Percentiles rank a stretch among this genome's conserved stretches.
These are phyloP conservation scores for Aspergillus funiculosus DNA, from an alignment of 495 filamentous ascomycete genomes.

Conservation along the genomic window DNA sequence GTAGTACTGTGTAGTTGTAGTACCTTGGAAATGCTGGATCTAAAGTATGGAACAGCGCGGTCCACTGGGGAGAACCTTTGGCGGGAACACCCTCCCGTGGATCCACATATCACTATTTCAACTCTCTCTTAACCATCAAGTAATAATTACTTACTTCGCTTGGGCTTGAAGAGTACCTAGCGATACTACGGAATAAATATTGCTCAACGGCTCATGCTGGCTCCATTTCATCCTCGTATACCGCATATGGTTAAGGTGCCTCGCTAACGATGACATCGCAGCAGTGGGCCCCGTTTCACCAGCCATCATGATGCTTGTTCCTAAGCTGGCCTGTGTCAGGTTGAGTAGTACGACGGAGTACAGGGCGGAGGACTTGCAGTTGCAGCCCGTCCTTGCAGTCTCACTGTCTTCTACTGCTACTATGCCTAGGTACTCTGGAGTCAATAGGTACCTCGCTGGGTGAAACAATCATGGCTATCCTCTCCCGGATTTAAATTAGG, in stretches of 20 bases:
- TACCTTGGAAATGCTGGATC: neutral
- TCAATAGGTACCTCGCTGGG: neutral
- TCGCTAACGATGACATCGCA: too few species aligned
- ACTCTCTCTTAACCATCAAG: neutral
- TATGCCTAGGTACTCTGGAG: neutral
- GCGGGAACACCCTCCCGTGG: conserved; percentile 16
- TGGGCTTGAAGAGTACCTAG: neutral
- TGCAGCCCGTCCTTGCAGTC: too few species aligned
- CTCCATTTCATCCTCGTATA: neutral
- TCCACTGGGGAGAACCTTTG: neutral
- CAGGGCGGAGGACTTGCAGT: too few species aligned
- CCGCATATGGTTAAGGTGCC: neutral
- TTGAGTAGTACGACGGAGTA: too few species aligned
- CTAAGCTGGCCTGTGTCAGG: conserved; percentile 7
- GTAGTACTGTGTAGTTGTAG: neutral
- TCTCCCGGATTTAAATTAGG: conserved; percentile 6
- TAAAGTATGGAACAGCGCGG: neutral
- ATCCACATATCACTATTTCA: conserved; percentile 11
- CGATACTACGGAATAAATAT: too few species aligned
- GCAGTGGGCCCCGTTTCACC: conserved; percentile 8
- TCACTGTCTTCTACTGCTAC: neutral
- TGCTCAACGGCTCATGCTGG: too few species aligned
- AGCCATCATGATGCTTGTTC: conserved; percentile 3
- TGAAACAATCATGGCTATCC: neutral
- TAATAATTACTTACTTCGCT: neutral